Base-by-base conservation (phyloP, 2,329 filamentous ascomycete species). In the Clonostachys rhizophaga region DNA sequence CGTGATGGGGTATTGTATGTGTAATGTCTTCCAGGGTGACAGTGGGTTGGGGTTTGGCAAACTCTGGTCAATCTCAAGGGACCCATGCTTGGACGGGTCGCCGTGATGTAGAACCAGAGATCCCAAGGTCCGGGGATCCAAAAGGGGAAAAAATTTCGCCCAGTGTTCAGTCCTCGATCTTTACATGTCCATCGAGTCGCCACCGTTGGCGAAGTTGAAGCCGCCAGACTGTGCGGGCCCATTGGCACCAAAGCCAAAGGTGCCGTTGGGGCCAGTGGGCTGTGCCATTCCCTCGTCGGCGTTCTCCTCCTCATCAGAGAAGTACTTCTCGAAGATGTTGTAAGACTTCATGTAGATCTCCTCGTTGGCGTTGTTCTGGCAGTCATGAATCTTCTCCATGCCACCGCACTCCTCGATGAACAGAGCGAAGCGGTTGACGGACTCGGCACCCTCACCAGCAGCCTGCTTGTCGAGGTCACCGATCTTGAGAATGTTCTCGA, bases 311-410 rank as follows among this genome's bases (percentile, higher is more conserved):
- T 99, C 94, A 62, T 99, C 94, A 0, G 91, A 96, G 76, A 99
- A 99, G 81, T 99, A 99, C 78, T 96, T 96, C 80, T 99, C 94
- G 57, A 99, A 99, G 71, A 99, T 99, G 81, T 95, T 97, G 81
- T 97, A 99, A 0, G 94, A 94, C 84, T 99, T 99, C 92, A 99
- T 97, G 80, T 99, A 99, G 59, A 99, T 99, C 74, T 99, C 94
- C 74, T 99, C 94, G 73, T 99, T 99, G 76, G 92, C 92, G 62
- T 99, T 99, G 77, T 95, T 96, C 78, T 99, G 94, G 82, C 94
- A 97, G 60, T 97, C 92, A 74, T 99, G 94, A 58, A 99, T 97
- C 86, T 97, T 97, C 78, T 97, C 94, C 94, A 99, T 99, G 56
- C 94, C 94, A 62, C 91, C 90, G 57, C 91, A 95, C 72, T 99